Base-by-base conservation (phyloP, 805 yeast genomes). In the Lipomyces kockii region DNA sequence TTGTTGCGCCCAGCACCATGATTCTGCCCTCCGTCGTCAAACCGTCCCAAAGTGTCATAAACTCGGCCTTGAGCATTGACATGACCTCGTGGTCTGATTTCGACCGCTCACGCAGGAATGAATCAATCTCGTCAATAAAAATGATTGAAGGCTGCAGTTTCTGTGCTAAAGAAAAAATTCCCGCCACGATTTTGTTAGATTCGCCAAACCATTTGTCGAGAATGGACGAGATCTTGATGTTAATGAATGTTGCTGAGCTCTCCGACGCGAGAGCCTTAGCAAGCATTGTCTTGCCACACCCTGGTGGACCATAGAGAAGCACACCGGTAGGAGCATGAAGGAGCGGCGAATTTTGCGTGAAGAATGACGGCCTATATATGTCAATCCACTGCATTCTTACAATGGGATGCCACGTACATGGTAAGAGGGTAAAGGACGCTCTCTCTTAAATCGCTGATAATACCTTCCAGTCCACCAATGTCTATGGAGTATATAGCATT, bases 151-250 rank as follows among this genome's bases (percentile, higher is more conserved):
- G 99, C 78, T 92, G 92, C 54, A 94, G 83, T 76, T 95, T 94
- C 68, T 85, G 83, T 3, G 98, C 98, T 64, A 94, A 83, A 7
- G 97, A 88, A 77, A 94, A 94, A 46, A 94, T 86, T 0, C 97
- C 98, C 72, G 93, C 97, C 0, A 92, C 95, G 60, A 93, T 87
- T 80, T 95, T 95, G 78, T 95, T 94, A 35, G 94, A 87, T 79
- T 94, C 98, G 17, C 99, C 99, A 76, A 91, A 94, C 97, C 97
- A 94, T 79, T 94, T 94, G 79, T 95, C 97, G 94, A 93, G 90
- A 20, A 94, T 87, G 2, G 94, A 87, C 32, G 97, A 92, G 96
- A 94, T 90, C 77, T 97, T 84, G 61, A 94, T 89, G 74, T 93
- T 92, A 60, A 94, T 85, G 79, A 94, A 94, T 73, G 89, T 92